Conservation (phyloP, 352 stramenopile genomes). For the Thraustochytrium striatum region DNA sequence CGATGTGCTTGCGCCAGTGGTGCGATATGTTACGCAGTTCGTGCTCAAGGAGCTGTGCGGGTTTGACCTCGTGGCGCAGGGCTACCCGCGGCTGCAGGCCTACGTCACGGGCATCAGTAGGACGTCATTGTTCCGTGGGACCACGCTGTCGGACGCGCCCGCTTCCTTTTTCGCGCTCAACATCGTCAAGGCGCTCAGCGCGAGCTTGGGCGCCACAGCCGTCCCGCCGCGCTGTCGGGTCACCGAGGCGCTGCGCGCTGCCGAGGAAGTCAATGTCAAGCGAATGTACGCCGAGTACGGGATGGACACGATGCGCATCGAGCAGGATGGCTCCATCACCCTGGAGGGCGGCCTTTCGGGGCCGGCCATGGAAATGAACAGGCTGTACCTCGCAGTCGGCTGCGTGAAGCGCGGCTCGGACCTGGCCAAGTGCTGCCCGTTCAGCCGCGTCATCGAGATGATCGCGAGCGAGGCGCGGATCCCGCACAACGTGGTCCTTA, state of each 20-base stretch:
- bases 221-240: background rate
- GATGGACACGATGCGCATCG: background rate
- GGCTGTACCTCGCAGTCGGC: conserved; percentile 1
- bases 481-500: background rate
- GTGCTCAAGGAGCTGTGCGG: background rate
- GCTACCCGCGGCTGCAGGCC: background rate
- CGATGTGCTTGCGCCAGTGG: background rate
- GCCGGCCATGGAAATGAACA: conserved; percentile 19
- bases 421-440: background rate
- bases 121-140: background rate
- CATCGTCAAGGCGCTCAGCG: background rate
- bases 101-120: background rate
- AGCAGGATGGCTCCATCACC: background rate
- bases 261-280: background rate
- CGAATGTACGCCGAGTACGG: background rate
- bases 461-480: background rate
- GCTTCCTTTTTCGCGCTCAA: background rate
- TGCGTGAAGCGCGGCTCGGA: conserved; percentile 2
- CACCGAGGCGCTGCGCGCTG: background rate
- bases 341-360: conserved; percentile 1
- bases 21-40: background rate
- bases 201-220: background rate
- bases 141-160: background rate
- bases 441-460: conserved; percentile 13
- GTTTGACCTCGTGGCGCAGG: background rate